phyloP scores from a whole-genome alignment of 208 protist genomes.

The Wallacemonas sp. region DNA sequence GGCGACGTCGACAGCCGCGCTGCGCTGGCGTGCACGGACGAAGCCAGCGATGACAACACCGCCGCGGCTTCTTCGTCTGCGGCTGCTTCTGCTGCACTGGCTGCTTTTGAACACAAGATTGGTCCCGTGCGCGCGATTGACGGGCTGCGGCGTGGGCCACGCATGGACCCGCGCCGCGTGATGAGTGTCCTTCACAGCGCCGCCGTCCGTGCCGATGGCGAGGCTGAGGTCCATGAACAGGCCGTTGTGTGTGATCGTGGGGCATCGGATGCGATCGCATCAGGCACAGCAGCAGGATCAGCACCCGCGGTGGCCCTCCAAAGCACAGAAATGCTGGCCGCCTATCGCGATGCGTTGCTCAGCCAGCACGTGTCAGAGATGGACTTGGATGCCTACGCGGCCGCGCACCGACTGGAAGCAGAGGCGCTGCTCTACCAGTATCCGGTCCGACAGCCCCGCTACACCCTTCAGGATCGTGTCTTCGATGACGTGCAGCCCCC shows the following conservation, averaged over 20 bases:
- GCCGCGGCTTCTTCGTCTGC: too few relatives aligned
- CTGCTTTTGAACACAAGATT: constrained; percentile 28
- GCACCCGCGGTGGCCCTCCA: constrained; percentile 28
- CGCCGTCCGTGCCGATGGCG: background rate
- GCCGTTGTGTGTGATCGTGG: background rate
- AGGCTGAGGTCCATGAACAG: constrained; percentile 34
- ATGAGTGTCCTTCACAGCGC: constrained; percentile 29
- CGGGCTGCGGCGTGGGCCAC: constrained; percentile 57
- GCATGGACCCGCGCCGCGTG: constrained; percentile 75
- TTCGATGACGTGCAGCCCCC: constrained; percentile 31
- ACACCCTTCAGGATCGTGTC: constrained; percentile 50
- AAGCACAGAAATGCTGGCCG: constrained; percentile 61
- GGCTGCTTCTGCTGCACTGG: background rate
- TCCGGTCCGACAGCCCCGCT: constrained; percentile 51
- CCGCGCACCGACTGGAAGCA: constrained; percentile 57
- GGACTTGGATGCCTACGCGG: constrained; percentile 55
- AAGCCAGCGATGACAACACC: background rate
- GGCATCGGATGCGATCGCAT: background rate
- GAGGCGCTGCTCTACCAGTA: constrained; percentile 66
- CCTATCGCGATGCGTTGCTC: constrained; percentile 37
- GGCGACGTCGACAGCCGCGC: too few relatives aligned
- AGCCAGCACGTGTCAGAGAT: constrained; percentile 30
- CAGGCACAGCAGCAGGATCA: background rate
- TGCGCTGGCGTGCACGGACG: background rate
- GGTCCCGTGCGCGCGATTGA: constrained; percentile 35